Evolutionary conservation across 129 eudicot species (phyloP).

Genomic region (Flaveria robusta): DNA sequence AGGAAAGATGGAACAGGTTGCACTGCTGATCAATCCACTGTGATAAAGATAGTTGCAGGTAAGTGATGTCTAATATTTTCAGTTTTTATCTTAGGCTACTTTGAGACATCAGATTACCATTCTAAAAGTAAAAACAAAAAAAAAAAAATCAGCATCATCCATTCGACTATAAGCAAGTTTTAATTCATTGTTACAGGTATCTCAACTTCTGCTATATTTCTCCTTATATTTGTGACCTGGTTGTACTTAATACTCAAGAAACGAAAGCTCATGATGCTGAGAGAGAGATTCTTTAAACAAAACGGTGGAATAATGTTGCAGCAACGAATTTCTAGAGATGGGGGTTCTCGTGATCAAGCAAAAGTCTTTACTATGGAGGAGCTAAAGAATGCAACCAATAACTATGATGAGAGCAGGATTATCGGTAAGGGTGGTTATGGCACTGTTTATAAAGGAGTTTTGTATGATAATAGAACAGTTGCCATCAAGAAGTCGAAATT

Average conservation of each 20-base stretch:
- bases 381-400: conserved; percentile 47
- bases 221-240: conserved; percentile 21
- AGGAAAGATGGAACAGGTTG: conserved; percentile 25
- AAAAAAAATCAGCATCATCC: no score
- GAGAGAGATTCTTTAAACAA: conserved; percentile 40
- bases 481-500: conserved; percentile 48
- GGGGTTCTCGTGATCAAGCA: conserved; percentile 29
- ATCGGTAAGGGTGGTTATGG: conserved; percentile 57
- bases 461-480: conserved; percentile 37
- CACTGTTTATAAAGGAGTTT: conserved; percentile 48
- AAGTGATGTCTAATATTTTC: background rate
- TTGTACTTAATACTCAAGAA: conserved; percentile 35
- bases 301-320: conserved; percentile 54
- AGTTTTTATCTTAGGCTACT: background rate
- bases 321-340: conserved; percentile 34
- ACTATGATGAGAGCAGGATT: conserved; percentile 46
- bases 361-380: conserved; percentile 40
- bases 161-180: no score
- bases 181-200: conserved; percentile 13
- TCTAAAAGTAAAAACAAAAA: no score
- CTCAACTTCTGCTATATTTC: conserved; percentile 29
- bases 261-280: conserved; percentile 25
- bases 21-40: conserved; percentile 6
- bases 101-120: no score
- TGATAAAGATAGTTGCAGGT: conserved; percentile 18